Evolutionary conservation across 1,139 yeast genomes (phyloP).

Genomic region (Kodamaea arcana): DNA sequence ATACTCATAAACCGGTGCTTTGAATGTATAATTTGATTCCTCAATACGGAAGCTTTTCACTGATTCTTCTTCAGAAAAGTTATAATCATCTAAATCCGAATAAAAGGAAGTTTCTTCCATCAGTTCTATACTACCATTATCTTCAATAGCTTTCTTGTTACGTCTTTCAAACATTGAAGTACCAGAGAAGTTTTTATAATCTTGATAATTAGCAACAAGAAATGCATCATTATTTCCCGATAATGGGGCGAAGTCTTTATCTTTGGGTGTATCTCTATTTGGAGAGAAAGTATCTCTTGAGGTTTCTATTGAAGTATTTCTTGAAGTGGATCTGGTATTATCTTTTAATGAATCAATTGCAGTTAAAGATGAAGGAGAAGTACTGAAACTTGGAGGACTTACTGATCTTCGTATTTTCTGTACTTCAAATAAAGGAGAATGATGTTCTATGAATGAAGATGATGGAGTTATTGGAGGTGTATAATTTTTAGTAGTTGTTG

Average conservation of each 20-base stretch:
- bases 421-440: background rate
- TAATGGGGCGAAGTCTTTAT: background rate
- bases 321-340: no score
- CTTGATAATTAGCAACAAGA: slow-evolving; percentile 21
- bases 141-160: slow-evolving; percentile 2
- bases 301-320: slow-evolving; percentile 2
- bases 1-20: slow-evolving; percentile 7
- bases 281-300: background rate
- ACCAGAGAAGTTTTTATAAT: slow-evolving; percentile 32
- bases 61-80: slow-evolving; percentile 16
- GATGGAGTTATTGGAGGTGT: slow-evolving; percentile 2
- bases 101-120: slow-evolving; percentile 12
- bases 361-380: slow-evolving; percentile 1
- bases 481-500: slow-evolving; percentile 1
- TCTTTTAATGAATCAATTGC: no score
- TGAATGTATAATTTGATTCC: slow-evolving; percentile 6
- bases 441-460: slow-evolving; percentile 1
- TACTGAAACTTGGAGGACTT: background rate
- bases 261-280: no score
- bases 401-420: background rate
- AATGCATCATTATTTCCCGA: slow-evolving; percentile 23
- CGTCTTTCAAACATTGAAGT: slow-evolving; percentile 17
- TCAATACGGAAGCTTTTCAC: slow-evolving; percentile 12
- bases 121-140: slow-evolving; percentile 17
- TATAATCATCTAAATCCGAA: slow-evolving; percentile 1